Percentiles rank a stretch among this genome's conserved stretches.
Evolutionary conservation across 306 rosid genomes (phyloP).

Genomic region (Styphnolobium japonicum): DNA sequence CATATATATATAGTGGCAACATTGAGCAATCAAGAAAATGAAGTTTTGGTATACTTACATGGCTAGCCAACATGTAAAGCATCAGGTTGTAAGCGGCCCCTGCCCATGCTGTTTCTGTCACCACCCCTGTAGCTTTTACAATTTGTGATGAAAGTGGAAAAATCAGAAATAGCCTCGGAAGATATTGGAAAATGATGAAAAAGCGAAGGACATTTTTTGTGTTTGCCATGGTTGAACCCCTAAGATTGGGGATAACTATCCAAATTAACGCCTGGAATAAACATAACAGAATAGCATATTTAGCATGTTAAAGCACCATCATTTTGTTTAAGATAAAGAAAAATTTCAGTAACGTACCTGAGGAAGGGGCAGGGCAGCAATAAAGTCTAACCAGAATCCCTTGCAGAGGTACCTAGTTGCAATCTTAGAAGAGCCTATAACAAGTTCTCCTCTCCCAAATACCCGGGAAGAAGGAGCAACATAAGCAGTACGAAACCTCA

Average conservation of each 20-base stretch:
- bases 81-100: conserved; percentile 95
- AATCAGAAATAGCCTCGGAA: conserved; percentile 76
- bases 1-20: too few species aligned
- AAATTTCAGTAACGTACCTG: conserved; percentile 25
- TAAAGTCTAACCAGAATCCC: conserved; percentile 48
- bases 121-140: conserved; percentile 79
- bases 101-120: conserved; percentile 95
- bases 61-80: conserved; percentile 98
- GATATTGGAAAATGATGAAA: conserved; percentile 73
- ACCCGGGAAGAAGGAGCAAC: conserved; percentile 59
- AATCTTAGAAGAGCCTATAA: conserved; percentile 45
- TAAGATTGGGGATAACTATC: conserved; percentile 75
- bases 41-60: conserved; percentile 54
- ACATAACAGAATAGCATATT: background rate
- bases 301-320: background rate
- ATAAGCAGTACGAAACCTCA: conserved; percentile 52
- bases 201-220: conserved; percentile 81
- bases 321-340: background rate
- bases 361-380: conserved; percentile 61
- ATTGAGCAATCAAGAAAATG: conserved; percentile 11
- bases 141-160: conserved; percentile 90
- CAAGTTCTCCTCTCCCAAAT: conserved; percentile 65
- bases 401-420: conserved; percentile 46
- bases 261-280: conserved; percentile 78
- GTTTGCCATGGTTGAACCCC: conserved; percentile 81